These are phyloP conservation scores for Silene latifolia DNA, from an alignment of 148 eudicot genomes.

Conservation along the genomic window DNA sequence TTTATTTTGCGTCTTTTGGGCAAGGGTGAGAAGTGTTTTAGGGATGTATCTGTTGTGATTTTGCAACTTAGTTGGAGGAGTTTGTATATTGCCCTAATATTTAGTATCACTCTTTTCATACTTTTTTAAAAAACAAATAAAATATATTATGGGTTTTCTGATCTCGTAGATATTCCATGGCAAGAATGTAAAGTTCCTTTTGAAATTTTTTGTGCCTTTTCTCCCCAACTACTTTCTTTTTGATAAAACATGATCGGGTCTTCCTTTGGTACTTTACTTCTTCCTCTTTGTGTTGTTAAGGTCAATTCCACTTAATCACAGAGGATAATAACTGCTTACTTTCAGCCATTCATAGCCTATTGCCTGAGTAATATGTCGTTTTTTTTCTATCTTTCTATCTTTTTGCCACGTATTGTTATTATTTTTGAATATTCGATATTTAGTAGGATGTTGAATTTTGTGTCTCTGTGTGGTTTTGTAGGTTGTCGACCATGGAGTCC, in stretches of 20 bases:
- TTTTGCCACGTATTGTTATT: not conserved
- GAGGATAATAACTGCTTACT: not conserved
- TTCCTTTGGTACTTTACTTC: not conserved
- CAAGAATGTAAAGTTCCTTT: not conserved
- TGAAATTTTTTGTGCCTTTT: no score
- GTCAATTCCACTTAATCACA: not conserved
- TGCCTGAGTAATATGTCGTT: not conserved
- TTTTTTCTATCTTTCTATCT: not conserved
- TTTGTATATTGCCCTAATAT: no score
- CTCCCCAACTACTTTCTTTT: no score
- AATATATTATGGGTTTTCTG: not conserved
- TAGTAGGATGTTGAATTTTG: not conserved
- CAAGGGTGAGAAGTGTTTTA: not conserved
- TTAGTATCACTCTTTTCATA: no score
- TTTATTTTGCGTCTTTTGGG: not conserved
- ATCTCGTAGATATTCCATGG: not conserved
- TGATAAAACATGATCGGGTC: not conserved
- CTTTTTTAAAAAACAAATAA: no score
- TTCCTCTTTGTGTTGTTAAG: not conserved
- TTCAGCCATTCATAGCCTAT: not conserved
- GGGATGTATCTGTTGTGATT: not conserved
- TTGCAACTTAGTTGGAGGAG: no score
- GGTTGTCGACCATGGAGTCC: slow-evolving; percentile 81
- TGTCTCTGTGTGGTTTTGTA: slow-evolving; percentile 28
- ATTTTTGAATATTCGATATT: not conserved